Evolutionary conservation across 1,284 basidiomycete species (phyloP).

Genomic region (Rhizoctonia solani): DNA sequence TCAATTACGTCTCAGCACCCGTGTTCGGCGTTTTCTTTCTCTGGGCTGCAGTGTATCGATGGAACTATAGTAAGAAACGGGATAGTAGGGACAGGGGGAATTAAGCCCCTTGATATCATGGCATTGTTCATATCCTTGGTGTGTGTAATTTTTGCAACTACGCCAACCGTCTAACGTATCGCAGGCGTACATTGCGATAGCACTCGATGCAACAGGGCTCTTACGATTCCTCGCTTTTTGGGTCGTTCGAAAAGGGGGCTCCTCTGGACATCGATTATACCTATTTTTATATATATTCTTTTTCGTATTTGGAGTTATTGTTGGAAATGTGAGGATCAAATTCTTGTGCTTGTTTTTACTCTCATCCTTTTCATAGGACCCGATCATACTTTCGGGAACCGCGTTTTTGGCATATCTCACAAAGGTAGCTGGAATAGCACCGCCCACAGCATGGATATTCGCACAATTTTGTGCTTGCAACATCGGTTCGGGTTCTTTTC

Average conservation of each 20-base stretch:
- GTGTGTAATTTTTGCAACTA: slow-evolving; percentile 38
- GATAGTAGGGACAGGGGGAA: slow-evolving; percentile 71
- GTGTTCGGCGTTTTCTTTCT: slow-evolving; percentile 78
- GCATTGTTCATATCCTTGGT: slow-evolving; percentile 87
- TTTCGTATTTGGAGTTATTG: slow-evolving; percentile 73
- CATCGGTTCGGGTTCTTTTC: slow-evolving; percentile 54
- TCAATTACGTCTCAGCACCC: slow-evolving; percentile 77
- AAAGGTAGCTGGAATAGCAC: slow-evolving; percentile 62
- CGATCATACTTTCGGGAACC: slow-evolving; percentile 83
- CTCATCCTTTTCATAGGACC: slow-evolving; percentile 55
- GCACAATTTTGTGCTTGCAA: slow-evolving; percentile 78
- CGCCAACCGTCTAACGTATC: background rate
- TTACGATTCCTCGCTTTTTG: slow-evolving; percentile 86
- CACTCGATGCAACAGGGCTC: slow-evolving; percentile 87
- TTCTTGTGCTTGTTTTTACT: background rate
- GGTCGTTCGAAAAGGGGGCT: slow-evolving; percentile 78
- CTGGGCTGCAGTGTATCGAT: slow-evolving; percentile 73
- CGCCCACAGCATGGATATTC: slow-evolving; percentile 68
- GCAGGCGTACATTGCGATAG: slow-evolving; percentile 90
- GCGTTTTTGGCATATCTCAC: slow-evolving; percentile 88
- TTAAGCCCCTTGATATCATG: slow-evolving; percentile 92
- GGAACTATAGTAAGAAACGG: slow-evolving; percentile 68
- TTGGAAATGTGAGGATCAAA: slow-evolving; percentile 69
- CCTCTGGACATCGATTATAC: slow-evolving; percentile 72
- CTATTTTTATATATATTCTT: slow-evolving; percentile 81